Evolutionary conservation across 2,329 filamentous ascomycete species (phyloP).

Genomic region (Stenocarpella maydis): DNA sequence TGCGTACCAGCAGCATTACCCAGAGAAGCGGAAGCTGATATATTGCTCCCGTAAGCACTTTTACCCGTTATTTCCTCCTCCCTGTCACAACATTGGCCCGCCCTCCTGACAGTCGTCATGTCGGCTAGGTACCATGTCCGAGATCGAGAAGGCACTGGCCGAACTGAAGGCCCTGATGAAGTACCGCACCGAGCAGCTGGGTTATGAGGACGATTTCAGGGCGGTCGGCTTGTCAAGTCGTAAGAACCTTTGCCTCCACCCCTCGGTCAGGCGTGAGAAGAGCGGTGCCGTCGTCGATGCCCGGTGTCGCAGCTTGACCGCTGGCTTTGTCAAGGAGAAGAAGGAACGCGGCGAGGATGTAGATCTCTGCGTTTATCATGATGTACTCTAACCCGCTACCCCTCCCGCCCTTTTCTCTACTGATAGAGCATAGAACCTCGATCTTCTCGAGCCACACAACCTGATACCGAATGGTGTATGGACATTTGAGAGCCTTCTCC

Average conservation of each 20-base stretch:
- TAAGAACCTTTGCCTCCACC: slow-evolving; percentile 96
- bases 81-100: not conserved
- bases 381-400: slow-evolving; percentile 59
- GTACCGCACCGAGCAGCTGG: slow-evolving; percentile 89
- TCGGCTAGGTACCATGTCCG: slow-evolving; percentile 84
- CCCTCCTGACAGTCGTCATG: not conserved
- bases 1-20: slow-evolving; percentile 93
- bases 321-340: slow-evolving; percentile 97
- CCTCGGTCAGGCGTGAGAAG: slow-evolving; percentile 95
- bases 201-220: slow-evolving; percentile 89
- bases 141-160: slow-evolving; percentile 96
- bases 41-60: slow-evolving; percentile 83
- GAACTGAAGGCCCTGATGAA: slow-evolving; percentile 95
- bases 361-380: slow-evolving; percentile 94
- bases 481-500: slow-evolving; percentile 88
- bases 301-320: slow-evolving; percentile 93
- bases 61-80: not conserved
- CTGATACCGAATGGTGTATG: slow-evolving; percentile 94
- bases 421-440: slow-evolving; percentile 73
- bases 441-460: slow-evolving; percentile 93
- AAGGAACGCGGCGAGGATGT: slow-evolving; percentile 95
- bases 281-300: slow-evolving; percentile 94
- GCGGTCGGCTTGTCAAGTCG: slow-evolving; percentile 92
- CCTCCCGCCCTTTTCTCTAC: not conserved
- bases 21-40: slow-evolving; percentile 93